Evolutionary conservation across 352 stramenopile genomes (phyloP).

Genomic region (Pythium phragmiticola): DNA sequence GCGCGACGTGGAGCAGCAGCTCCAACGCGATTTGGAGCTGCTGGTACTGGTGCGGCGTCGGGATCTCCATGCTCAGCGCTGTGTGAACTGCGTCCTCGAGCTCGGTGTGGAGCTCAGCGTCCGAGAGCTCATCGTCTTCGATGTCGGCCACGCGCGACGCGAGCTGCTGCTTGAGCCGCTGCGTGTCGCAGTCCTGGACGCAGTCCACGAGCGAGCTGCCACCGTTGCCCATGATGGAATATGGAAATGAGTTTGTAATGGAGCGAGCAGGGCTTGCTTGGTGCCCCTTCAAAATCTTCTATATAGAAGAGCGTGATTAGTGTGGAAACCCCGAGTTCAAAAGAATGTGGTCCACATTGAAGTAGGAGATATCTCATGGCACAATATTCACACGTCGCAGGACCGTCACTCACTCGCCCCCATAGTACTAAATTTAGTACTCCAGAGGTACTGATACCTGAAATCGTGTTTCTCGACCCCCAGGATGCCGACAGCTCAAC

Average conservation of each 20-base stretch:
- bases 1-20: constrained; percentile 39
- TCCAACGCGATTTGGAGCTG: constrained; percentile 64
- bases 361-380: not conserved
- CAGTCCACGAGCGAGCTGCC: constrained; percentile 42
- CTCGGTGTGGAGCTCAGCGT: constrained; percentile 30
- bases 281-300: constrained; percentile 12
- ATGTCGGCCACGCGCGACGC: constrained; percentile 20
- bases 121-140: constrained; percentile 16
- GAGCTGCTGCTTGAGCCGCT: constrained; percentile 45
- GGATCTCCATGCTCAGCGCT: constrained; percentile 52
- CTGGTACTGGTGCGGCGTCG: constrained; percentile 56
- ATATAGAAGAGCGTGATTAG: not conserved
- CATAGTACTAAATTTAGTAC: too few species aligned
- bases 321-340: not conserved
- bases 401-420: not conserved
- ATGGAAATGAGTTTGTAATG: too few species aligned
- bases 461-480: too few species aligned
- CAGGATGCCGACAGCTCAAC: too few species aligned
- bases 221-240: constrained; percentile 18
- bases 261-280: too few species aligned
- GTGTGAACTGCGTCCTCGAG: constrained; percentile 59
- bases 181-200: constrained; percentile 52
- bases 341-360: not conserved
- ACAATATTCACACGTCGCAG: not conserved
- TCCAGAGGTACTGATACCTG: too few species aligned